phyloP scores from a whole-genome alignment of 257 asterid genomes.

The Jasminum sambac region DNA sequence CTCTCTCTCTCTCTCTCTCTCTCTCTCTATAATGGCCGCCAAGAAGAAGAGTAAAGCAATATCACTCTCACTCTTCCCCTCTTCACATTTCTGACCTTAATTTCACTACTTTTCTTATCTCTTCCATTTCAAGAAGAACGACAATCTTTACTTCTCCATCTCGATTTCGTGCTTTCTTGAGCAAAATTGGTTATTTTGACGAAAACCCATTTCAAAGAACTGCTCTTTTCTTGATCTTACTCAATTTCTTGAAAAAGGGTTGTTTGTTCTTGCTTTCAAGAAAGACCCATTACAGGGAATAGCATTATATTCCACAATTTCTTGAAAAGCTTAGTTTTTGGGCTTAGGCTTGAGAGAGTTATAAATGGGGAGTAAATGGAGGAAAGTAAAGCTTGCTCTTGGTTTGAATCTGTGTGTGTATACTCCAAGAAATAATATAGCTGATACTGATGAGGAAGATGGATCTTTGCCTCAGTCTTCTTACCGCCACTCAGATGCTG shows the following conservation, averaged over 20 bases:
- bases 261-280: neutral
- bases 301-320: neutral
- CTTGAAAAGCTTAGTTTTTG: constrained; percentile 13
- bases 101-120: neutral
- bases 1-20: constrained; percentile 15
- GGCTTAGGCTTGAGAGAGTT: neutral
- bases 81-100: constrained; percentile 9
- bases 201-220: constrained; percentile 25
- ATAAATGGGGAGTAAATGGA: constrained; percentile 90
- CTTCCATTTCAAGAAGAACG: neutral
- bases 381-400: constrained; percentile 79
- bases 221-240: constrained; percentile 21
- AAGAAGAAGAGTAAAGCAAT: constrained; percentile 46
- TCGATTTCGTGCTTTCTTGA: constrained; percentile 43
- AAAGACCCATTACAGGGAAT: neutral
- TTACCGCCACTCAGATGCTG: constrained; percentile 59
- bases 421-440: constrained; percentile 47
- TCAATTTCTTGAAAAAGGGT: constrained; percentile 27
- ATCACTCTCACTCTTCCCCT: constrained; percentile 11
- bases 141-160: constrained; percentile 16
- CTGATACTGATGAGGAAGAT: constrained; percentile 35
- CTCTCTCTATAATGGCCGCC: constrained; percentile 51
- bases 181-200: constrained; percentile 3
- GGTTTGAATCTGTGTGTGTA: constrained; percentile 77
- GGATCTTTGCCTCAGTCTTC: constrained; percentile 48